Evolutionary conservation across 2,329 filamentous ascomycete genomes (phyloP), one percentile per base, ranked within the genome.

Genomic region (Lecanicillium sp.): DNA sequence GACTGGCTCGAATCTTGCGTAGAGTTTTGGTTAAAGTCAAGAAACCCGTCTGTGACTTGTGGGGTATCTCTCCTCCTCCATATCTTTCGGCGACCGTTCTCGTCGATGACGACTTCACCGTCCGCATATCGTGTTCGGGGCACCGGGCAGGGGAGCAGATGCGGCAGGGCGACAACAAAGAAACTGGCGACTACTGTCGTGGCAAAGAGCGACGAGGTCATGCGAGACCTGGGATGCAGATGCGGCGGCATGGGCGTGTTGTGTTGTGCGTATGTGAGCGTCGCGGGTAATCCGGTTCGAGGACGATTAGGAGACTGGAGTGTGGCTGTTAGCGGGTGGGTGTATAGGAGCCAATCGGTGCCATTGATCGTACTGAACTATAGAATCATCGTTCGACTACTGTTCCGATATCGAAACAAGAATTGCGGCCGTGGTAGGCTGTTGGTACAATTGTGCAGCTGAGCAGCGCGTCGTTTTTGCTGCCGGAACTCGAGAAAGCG

Each of bases 191-290:
- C 77, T 47, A 97, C 79, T 1, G 91, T 97, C n/a, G 86, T 88
- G 43, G 89, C 90, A 72, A 98, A 98, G 52, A 98, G 84, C 38
- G 90, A 93, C 49, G 87, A 90, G 58, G 93, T 98, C 72, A 89
- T 87, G 60, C 88, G 84, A 57, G 91, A 97, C 67, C 90, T 84
- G 27, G 93, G 93, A 67, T 98, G 93, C 35, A 98, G 83, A 69
- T 91, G 86, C 52, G 88, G 87, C 60, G 88, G 83, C 87, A 93
- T 93, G 24, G 64, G 62, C 69, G 47, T 54, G 29, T 46, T 40
- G 21, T 33, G 49, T 37, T 48, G 29, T 30, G 29, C 19, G n/a
- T n/a, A n/a, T 30, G 44, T 47, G 49, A 36, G 51, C 55, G 51
- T 56, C 45, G 29, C 44, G 10, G 21, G 23, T 12, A 27, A 7